A percentile compares a stretch with the other conserved stretches of the same genome.
Conservation (phyloP, 345 rosid genomes). For the Salix arbutifolia region DNA sequence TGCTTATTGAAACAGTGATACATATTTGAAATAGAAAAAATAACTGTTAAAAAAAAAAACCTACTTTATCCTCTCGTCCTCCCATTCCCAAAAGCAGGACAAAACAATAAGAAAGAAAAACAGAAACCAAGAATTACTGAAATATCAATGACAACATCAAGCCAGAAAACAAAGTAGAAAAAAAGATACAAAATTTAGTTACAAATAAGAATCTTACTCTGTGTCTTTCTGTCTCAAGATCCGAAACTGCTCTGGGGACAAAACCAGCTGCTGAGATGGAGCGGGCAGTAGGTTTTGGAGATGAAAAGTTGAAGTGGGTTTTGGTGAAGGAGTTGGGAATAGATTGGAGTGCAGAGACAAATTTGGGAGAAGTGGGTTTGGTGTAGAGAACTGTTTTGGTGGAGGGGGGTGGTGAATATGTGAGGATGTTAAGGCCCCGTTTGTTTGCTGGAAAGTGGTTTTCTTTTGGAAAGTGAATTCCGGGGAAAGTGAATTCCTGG, state of each 20-base stretch:
- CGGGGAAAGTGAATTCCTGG: no score
- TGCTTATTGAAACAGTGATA: no score
- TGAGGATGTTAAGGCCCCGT: constrained; percentile 31
- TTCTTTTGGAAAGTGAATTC: no score
- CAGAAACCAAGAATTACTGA: neutral
- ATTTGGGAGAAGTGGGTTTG: neutral
- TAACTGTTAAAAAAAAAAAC: no score
- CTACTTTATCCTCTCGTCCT: no score
- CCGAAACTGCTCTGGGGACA: constrained; percentile 71
- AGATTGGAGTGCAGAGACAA: neutral
- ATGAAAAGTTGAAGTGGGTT: constrained; percentile 5
- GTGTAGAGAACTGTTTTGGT: constrained; percentile 18
- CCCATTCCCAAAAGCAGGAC: neutral
- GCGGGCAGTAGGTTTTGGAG: neutral
- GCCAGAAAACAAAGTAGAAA: neutral
- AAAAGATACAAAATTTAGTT: neutral
- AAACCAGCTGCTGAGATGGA: constrained; percentile 24
- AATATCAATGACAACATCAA: neutral
- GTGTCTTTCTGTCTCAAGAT: constrained; percentile 84
- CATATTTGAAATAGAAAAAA: no score
- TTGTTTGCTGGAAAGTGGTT: no score
- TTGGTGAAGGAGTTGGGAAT: neutral
- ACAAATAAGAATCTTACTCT: constrained; percentile 48
- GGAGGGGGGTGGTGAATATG: constrained; percentile 32
- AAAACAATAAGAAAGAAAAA: neutral